phyloP scores from a whole-genome alignment of 2,329 filamentous ascomycete genomes.

The Talaromyces albobiverticillius region DNA sequence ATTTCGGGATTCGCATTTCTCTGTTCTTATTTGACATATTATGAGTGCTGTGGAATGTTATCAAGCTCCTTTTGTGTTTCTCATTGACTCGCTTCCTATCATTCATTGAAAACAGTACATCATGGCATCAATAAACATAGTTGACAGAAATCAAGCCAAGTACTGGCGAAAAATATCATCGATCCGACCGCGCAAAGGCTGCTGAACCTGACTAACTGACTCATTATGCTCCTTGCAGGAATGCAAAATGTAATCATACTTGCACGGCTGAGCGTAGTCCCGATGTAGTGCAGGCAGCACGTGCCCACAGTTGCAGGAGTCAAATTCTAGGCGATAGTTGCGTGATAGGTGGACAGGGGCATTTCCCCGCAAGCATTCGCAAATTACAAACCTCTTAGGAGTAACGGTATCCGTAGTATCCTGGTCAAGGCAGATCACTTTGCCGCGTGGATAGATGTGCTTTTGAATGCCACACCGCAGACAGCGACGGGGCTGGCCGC shows the following conservation, averaged over 20 bases:
- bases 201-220: not conserved
- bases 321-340: slow-evolving; percentile 10
- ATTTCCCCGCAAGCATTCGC: too few relatives aligned
- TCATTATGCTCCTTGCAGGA: too few relatives aligned
- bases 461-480: slow-evolving; percentile 13
- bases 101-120: not conserved
- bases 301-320: slow-evolving; percentile 6
- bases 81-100: too few relatives aligned
- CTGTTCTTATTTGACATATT: too few relatives aligned
- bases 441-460: slow-evolving; percentile 10
- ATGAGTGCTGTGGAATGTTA: too few relatives aligned
- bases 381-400: not conserved
- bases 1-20: not conserved
- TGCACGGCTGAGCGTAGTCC: slow-evolving; percentile 10
- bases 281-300: slow-evolving; percentile 7
- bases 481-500: slow-evolving; percentile 10
- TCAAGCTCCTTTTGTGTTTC: too few relatives aligned
- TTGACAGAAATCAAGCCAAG: not conserved
- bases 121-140: not conserved
- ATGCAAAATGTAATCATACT: slow-evolving; percentile 7
- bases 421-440: slow-evolving; percentile 5
- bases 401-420: not conserved
- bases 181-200: slow-evolving; percentile 7
- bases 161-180: slow-evolving; percentile 11
- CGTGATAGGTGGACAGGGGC: too few relatives aligned